Evolutionary conservation across 2,329 filamentous ascomycete species (phyloP), one percentile per base, ranked within the genome.

Genomic region (Verticillium zaregamsianum): DNA sequence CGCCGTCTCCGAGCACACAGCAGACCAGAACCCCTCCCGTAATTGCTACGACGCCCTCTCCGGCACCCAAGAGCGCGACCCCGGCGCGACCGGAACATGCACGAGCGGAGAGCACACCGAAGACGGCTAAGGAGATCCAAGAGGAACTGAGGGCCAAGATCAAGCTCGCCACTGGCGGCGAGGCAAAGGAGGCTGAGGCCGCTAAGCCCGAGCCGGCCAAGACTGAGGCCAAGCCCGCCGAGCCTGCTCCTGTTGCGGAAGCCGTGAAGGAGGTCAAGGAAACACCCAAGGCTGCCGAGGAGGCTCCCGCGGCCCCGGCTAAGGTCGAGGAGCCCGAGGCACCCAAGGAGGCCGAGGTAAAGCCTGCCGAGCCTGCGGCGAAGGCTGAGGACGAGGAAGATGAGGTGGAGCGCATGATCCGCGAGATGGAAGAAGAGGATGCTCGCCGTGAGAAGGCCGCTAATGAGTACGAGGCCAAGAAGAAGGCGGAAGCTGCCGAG

Each of bases 61-160:
- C 92, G 9, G 92, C 93, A 14, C 91, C 92, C 28, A 93, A 92
- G 70, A 82, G 89, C 3, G 80, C 85, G 11, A 93, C 85, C 54
- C 82, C 87, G 23, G 37, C 25, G 23, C 45, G 45, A 3, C 45
- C 37, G 23, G 82, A 89, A 23, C 91, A 95, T 69, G 78, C 77
- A 60, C 89, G 91, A 52, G 82, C 86, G 17, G 92, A 96, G 59
- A 93, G 89, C 76, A 81, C 81, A 28, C 80, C 79, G 52, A 95
- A 95, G 82, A 90, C 90, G 1, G 85, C 86, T 39, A 90, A 94
- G 73, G 90, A 97, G 77, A 92, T 92, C 65, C 89, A 89, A 62
- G 86, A 91, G 66, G 92, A 96, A 76, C 90, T 93, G 71, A 90
- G 90, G 75, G 87, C 90, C 73, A 89, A 92, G 72, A 89, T 96